These are phyloP conservation scores for Ophiosphaerella korrae DNA, from an alignment of 2,329 filamentous ascomycete species.

Conservation along the genomic window DNA sequence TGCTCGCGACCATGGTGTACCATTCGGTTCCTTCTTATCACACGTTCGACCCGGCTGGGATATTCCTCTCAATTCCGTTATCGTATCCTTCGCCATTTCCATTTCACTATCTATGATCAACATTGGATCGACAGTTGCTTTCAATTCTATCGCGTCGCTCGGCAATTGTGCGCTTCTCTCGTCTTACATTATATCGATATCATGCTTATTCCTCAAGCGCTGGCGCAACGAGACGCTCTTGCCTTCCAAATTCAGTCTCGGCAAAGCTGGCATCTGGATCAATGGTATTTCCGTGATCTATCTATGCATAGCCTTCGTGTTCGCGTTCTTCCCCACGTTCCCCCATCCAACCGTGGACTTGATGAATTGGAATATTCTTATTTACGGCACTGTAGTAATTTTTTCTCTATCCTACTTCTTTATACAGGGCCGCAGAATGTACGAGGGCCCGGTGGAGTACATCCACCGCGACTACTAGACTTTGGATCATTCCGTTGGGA, in stretches of 20 bases:
- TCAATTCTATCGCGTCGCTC: slow-evolving; percentile 33
- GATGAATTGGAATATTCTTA: slow-evolving; percentile 57
- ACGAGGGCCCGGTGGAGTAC: slow-evolving; percentile 39
- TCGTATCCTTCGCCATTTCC: slow-evolving; percentile 49
- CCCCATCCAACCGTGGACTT: slow-evolving; percentile 34
- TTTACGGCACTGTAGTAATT: slow-evolving; percentile 52
- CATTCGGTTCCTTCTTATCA: slow-evolving; percentile 11
- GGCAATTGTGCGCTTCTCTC: slow-evolving; percentile 28
- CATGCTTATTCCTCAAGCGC: slow-evolving; percentile 54
- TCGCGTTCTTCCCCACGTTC: slow-evolving; percentile 52
- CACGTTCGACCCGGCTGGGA: slow-evolving; percentile 27
- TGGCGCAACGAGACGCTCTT: slow-evolving; percentile 50
- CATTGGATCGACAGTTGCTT: slow-evolving; percentile 50
- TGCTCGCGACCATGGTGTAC: slow-evolving; percentile 35
- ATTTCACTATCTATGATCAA: slow-evolving; percentile 55
- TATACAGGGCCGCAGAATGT: slow-evolving; percentile 48
- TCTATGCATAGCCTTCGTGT: slow-evolving; percentile 48
- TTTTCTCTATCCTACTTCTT: slow-evolving; percentile 53
- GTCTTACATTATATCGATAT: slow-evolving; percentile 50
- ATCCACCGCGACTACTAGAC: too few relatives aligned
- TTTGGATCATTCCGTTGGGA: too few relatives aligned
- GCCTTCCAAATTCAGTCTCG: slow-evolving; percentile 53
- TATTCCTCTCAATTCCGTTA: slow-evolving; percentile 52
- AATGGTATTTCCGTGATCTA: slow-evolving; percentile 50
- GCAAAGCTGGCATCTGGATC: slow-evolving; percentile 51